Base-by-base conservation (phyloP, 1,284 basidiomycete species). In the Coniferiporia weirii region DNA sequence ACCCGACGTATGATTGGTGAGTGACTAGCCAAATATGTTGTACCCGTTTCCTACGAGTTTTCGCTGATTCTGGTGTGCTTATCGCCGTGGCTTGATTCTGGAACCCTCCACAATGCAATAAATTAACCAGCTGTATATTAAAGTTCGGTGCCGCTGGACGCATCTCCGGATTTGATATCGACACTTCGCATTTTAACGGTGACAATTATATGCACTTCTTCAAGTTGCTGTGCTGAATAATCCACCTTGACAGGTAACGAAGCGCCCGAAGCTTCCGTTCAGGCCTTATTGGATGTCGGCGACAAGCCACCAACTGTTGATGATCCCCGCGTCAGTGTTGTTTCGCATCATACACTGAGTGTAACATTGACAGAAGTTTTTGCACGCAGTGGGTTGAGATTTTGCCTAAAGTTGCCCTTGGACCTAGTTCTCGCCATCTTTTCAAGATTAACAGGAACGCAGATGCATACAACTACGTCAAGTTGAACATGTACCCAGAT, bases 181-280 rank as follows among this genome's bases (percentile, higher is more conserved):
- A 99, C 71, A 99, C 96, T 0, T 80, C 89, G n/a, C 87, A 95
- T 71, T 99, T 99, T 75, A 92, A 87, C 65, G 96, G 96, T 86
- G 66, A 45, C 69, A 32, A 9, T 35, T 60, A 38, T 46, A 27
- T 40, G 45, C 3, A 17, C 54, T 38, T 13, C 10, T 8, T 8
- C n/a, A 17, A 5, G 8, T 58, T 52, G 22, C 22, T 43, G 20
- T 4, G 17, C 47, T 20, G 48, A 54, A 19, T 40, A 10, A 20
- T n/a, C 15, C 10, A 4, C 9, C n/a, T 8, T 8, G 12, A 38
- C 38, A 91, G 88, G 89, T 5, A 99, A 99, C 69, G 97, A 99
- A 74, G 92, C 88, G 0, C 93, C 93, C 5, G 79, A 84, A 62
- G 89, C 83, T 12, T 91, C 89, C 22, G 81, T 95, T 12, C 80